Conservation (phyloP, 2,329 filamentous ascomycete species). For the Stachybotrys chartarum region DNA sequence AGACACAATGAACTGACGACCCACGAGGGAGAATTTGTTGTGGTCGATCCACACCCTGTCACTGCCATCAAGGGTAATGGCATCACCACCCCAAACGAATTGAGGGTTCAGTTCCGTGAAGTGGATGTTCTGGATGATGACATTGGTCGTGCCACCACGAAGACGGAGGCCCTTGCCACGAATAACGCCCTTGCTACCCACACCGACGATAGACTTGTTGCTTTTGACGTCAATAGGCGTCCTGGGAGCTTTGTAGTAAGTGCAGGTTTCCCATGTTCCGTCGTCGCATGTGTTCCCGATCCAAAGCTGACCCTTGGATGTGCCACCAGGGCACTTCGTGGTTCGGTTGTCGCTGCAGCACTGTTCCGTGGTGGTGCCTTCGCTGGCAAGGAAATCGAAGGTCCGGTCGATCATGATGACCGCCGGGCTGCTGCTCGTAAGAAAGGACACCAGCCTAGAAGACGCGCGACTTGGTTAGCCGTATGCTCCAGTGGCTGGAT, state of each 20-base stretch:
- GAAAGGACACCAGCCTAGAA: constrained; percentile 4
- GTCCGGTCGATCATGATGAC: constrained; percentile 27
- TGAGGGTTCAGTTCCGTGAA: constrained; percentile 10
- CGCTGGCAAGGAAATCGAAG: constrained; percentile 16
- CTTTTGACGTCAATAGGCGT: constrained; percentile 19
- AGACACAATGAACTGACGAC: constrained; percentile 10
- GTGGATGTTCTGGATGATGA: constrained; percentile 22
- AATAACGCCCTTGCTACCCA: constrained; percentile 28
- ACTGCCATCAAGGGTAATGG: constrained; percentile 7
- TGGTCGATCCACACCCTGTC: constrained; percentile 13
- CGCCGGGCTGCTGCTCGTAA: constrained; percentile 16
- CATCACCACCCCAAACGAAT: constrained; percentile 13
- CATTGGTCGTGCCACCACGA: constrained; percentile 16
- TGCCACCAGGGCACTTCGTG: constrained; percentile 11
- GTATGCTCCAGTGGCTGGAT: background rate
- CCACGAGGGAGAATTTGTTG: constrained; percentile 9
- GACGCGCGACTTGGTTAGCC: background rate
- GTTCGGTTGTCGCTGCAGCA: background rate
- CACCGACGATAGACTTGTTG: constrained; percentile 33
- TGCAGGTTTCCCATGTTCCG: constrained; percentile 1
- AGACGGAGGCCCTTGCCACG: constrained; percentile 33
- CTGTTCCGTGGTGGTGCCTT: constrained; percentile 11
- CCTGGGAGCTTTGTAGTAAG: constrained; percentile 5
- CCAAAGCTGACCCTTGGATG: constrained; percentile 8
- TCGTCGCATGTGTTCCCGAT: constrained; percentile 11